Base-by-base conservation (phyloP, 371 early-diverging fungal species). In the Mucor racemosus region DNA sequence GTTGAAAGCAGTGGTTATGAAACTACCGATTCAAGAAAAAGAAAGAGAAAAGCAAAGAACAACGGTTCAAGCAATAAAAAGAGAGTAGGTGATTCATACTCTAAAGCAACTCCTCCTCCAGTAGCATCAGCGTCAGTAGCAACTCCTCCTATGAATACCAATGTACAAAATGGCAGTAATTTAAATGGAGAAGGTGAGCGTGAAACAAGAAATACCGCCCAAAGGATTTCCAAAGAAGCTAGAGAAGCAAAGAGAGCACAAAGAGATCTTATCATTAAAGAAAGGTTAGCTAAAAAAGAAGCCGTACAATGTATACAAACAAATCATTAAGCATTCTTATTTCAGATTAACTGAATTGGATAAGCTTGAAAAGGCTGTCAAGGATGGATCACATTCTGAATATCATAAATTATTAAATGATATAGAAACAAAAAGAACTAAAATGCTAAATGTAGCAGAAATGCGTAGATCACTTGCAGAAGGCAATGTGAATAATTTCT, bases 381-480 rank as follows among this genome's bases (percentile, higher is more conserved):
- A 66, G 53, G 68, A 73, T 53, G 73, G 73, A 36, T 65, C 73
- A 7, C 76, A 76, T 60, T 46, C 66, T 9, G 71, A 76, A 63
- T 76, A 76, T 60, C 70, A 70, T 13, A 67, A 61, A 38, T 46
- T 73, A 41, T 53, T 76, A 8, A 54, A 48, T 6, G 66, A 73
- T 39, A 76, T 76, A 42, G 70, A 76, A 38, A 26, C 59, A 13
- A 76, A 73, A 19, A 42, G 65, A 58, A 58, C 53, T 10, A 69
- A 66, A 41, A 76, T 58, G 68, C 26, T 67, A 13, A 50, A 42
- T 38, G 68, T 61, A 7, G 71, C 68, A 14, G 71, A 76, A 60
- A 65, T 65, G 66, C 67, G 71, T 41, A 44, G 70, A 56, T 70
- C 70, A n/a, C 63, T 76, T 50, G 73, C 73, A 34, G 73, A 76